phyloP scores from a whole-genome alignment of 1,284 basidiomycete species.

The Meira miltonrushii region DNA sequence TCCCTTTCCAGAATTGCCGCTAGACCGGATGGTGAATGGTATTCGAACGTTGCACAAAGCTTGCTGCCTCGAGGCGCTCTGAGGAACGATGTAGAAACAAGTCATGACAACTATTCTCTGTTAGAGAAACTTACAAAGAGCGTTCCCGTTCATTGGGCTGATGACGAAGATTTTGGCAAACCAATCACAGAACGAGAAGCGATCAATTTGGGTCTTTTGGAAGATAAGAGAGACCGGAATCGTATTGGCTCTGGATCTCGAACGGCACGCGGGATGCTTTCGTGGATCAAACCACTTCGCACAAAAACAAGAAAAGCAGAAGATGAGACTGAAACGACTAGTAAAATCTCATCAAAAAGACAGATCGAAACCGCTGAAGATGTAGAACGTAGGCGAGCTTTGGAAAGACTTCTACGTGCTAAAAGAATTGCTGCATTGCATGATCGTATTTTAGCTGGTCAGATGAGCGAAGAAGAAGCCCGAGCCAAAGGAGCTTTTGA shows the following conservation, averaged over 20 bases:
- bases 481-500: slow-evolving; percentile 12
- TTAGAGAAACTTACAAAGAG: slow-evolving; percentile 27
- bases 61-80: slow-evolving; percentile 22
- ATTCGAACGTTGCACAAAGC: slow-evolving; percentile 17
- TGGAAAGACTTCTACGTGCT: slow-evolving; percentile 26
- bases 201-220: slow-evolving; percentile 28
- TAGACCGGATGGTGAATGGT: neutral
- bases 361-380: slow-evolving; percentile 28
- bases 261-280: neutral
- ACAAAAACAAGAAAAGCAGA: neutral
- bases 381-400: slow-evolving; percentile 20
- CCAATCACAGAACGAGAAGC: slow-evolving; percentile 41
- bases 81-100: slow-evolving; percentile 28
- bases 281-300: slow-evolving; percentile 4
- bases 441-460: slow-evolving; percentile 14
- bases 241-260: no score
- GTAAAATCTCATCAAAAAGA: neutral
- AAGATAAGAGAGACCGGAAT: neutral
- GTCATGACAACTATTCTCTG: slow-evolving; percentile 32
- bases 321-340: no score
- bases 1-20: neutral
- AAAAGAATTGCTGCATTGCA: slow-evolving; percentile 25
- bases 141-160: slow-evolving; percentile 40
- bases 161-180: slow-evolving; percentile 44
- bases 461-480: neutral